Percentiles rank a stretch among this genome's conserved stretches.
phyloP scores from a whole-genome alignment of 768 basidiomycete species.

The Rhodotorula graminis region DNA sequence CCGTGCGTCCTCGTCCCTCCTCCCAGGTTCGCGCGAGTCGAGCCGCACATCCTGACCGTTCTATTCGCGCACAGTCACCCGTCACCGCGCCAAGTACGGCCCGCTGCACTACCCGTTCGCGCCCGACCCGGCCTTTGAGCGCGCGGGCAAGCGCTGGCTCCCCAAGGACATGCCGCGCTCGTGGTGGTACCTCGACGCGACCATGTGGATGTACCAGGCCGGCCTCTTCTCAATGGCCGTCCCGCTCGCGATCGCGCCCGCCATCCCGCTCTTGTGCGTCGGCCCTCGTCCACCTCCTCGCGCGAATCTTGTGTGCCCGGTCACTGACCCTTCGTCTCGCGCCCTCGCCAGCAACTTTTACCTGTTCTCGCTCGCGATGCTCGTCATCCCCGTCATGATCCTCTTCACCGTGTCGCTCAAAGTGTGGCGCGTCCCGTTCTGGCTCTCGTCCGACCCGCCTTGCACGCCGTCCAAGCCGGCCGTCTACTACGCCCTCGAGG shows the following conservation, averaged over 20 bases:
- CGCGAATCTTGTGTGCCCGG: too few relatives aligned
- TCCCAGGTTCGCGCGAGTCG: too few relatives aligned
- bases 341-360: slow-evolving; percentile 33
- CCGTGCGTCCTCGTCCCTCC: slow-evolving; percentile 20
- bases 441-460: slow-evolving; percentile 41
- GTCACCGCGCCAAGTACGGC: slow-evolving; percentile 38
- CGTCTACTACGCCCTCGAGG: slow-evolving; percentile 41
- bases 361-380: slow-evolving; percentile 32
- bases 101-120: slow-evolving; percentile 35
- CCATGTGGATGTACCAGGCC: slow-evolving; percentile 33
- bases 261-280: slow-evolving; percentile 30
- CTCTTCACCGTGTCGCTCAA: slow-evolving; percentile 38
- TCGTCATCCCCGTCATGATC: slow-evolving; percentile 35
- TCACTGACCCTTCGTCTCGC: neutral
- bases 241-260: slow-evolving; percentile 40
- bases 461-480: slow-evolving; percentile 40
- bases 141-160: slow-evolving; percentile 14
- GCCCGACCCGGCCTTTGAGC: slow-evolving; percentile 11
- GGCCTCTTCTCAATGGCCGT: slow-evolving; percentile 36
- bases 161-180: slow-evolving; percentile 15
- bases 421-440: slow-evolving; percentile 26
- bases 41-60: too few relatives aligned
- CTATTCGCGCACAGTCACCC: slow-evolving; percentile 13
- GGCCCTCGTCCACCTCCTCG: neutral
- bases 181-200: slow-evolving; percentile 39